phyloP scores from a whole-genome alignment of 1,284 basidiomycete species.

The Marasmius tenuissimus region DNA sequence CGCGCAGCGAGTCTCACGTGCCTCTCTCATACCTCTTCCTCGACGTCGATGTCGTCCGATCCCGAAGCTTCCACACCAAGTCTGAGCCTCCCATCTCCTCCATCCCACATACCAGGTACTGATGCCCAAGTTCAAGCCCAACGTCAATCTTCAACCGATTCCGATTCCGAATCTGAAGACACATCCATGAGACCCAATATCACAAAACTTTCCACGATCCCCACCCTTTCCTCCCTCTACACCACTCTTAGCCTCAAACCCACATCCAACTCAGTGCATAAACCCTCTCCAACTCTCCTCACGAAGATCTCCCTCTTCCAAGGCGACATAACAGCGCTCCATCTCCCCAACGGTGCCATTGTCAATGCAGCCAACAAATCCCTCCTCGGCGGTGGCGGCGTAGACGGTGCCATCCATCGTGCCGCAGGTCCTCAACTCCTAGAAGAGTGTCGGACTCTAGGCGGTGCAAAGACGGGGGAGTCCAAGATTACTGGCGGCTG shows the following conservation, averaged over 20 bases:
- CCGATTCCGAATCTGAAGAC: background rate
- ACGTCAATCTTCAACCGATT: background rate
- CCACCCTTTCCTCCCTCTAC: background rate
- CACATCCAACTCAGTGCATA: background rate
- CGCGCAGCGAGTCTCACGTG: background rate
- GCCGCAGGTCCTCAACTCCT: slow-evolving; percentile 79
- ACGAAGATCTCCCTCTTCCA: slow-evolving; percentile 44
- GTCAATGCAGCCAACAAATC: slow-evolving; percentile 87
- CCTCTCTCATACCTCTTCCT: background rate
- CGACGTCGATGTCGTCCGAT: background rate
- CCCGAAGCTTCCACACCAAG: background rate
- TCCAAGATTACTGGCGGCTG: slow-evolving; percentile 83
- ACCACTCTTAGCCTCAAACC: background rate
- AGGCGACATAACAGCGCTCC: slow-evolving; percentile 75
- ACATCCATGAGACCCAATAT: background rate
- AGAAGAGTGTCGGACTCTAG: slow-evolving; percentile 70
- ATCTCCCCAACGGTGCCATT: slow-evolving; percentile 73
- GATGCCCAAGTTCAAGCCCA: background rate
- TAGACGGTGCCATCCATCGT: slow-evolving; percentile 85
- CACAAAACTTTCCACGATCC: background rate
- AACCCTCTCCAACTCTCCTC: background rate
- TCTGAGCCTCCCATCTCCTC: background rate
- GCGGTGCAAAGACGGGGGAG: slow-evolving; percentile 81
- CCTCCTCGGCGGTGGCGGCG: slow-evolving; percentile 62
- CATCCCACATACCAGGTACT: background rate